Evolutionary conservation across 1,139 yeast genomes (phyloP).

Genomic region (Debaryomyces psychrophilus): DNA sequence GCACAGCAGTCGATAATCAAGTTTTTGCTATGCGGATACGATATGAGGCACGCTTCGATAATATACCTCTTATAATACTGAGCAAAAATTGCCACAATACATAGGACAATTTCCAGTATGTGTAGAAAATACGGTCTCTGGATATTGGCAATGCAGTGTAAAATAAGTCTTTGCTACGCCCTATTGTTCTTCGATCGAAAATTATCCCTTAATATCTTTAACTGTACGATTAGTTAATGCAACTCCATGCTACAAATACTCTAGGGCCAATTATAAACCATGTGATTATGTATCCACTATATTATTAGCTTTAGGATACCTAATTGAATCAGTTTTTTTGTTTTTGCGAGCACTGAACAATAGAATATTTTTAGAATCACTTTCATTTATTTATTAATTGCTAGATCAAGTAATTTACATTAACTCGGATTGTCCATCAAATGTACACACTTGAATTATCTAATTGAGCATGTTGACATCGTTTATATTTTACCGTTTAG

Average conservation of each 20-base stretch:
- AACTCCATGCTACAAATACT: neutral
- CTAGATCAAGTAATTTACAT: neutral
- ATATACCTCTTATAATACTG: neutral
- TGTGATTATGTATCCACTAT: neutral
- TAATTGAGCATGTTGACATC: constrained; percentile 3
- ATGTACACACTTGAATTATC: constrained; percentile 5
- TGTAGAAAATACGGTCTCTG: neutral
- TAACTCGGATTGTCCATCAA: constrained; percentile 4
- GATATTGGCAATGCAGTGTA: neutral
- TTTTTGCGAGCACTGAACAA: neutral
- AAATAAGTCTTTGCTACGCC: neutral
- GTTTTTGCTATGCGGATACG: neutral
- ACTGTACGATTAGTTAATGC: neutral
- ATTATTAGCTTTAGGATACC: neutral
- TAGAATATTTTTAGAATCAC: constrained; percentile 6
- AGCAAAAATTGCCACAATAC: neutral
- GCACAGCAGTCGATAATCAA: neutral
- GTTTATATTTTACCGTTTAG: constrained; percentile 1
- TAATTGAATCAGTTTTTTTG: neutral
- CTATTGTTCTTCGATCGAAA: neutral
- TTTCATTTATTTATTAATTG: constrained; percentile 4
- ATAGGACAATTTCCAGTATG: neutral
- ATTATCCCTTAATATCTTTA: neutral
- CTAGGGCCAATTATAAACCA: neutral
- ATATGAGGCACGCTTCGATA: neutral